These are phyloP conservation scores for Hymenoscyphus scutula DNA, from an alignment of 2,329 filamentous ascomycete species.

Conservation along the genomic window DNA sequence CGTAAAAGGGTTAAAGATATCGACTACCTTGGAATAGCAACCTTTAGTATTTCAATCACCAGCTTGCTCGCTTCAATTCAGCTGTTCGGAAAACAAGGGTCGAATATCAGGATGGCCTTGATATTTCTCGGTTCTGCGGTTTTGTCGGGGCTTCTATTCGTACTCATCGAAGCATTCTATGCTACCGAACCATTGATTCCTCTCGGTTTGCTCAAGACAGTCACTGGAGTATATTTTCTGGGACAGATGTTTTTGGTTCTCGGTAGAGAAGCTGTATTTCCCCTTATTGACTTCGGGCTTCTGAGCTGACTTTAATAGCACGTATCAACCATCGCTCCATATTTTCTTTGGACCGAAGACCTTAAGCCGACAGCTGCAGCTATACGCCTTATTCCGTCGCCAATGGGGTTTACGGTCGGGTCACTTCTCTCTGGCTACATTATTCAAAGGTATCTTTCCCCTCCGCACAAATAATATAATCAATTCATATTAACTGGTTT, in stretches of 20 bases:
- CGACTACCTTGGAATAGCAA: background rate
- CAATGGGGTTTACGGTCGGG: background rate
- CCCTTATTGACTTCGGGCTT: background rate
- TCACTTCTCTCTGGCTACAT: background rate
- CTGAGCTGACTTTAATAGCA: background rate
- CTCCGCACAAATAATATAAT: background rate
- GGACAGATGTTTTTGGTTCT: background rate
- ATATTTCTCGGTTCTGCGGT: background rate
- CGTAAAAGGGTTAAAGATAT: background rate
- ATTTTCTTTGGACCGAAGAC: conserved; percentile 1
- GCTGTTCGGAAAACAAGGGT: background rate
- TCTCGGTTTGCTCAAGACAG: background rate
- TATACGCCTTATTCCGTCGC: background rate
- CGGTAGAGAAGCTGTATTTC: background rate
- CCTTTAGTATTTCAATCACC: background rate
- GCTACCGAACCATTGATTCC: background rate
- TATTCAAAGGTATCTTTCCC: background rate
- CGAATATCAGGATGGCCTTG: background rate
- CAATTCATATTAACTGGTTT: background rate
- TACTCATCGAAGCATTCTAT: background rate
- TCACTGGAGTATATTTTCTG: background rate
- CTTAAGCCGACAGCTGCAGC: background rate
- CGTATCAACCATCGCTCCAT: background rate
- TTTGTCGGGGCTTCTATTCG: background rate
- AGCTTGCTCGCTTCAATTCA: background rate